Base-by-base conservation (phyloP, 768 basidiomycete genomes). In the Lyophyllum atratum region DNA sequence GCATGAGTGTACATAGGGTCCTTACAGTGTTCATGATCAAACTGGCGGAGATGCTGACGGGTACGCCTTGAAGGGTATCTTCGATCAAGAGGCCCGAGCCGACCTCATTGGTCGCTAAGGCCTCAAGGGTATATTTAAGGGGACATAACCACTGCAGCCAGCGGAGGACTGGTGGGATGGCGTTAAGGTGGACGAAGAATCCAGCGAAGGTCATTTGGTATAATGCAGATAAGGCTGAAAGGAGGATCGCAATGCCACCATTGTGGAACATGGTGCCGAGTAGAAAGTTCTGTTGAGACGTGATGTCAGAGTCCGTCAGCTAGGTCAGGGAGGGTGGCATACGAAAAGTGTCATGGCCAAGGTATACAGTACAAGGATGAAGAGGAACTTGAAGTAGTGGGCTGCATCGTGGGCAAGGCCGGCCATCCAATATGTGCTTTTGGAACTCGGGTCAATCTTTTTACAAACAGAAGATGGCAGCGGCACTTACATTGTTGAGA, bases 81-180 rank as follows among this genome's bases (percentile, higher is more conserved):
- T 83, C 58, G 28, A 97, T 97, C 84, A 87, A 83, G 31, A 97
- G 75, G 2, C 95, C 95, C 4, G 91, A 89, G 37, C 85, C 85
- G 15, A 98, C 93, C 69, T 98, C 95, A 66, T 98, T 98, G 34
- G 97, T 90, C 12, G 88, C 79, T 15, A 97, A 76, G 5, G 95
- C 95, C 67, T 93, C 92, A n/a, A 92, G 76, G 24, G 80, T 77
- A 68, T 85, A 93, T 70, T 93, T 93, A 46, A 94, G 79, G 37
- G 92, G 90, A 52, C 89, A 90, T 55, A 95, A 64, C 89, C 93
- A 98, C 66, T 95, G 89, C 52, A 98, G 76, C 95, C 95, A 98
- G 15, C 95, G 83, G 1, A 98, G 80, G 1, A 95, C 93, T 2
- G 92, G 90, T 3, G 95, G 94, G 56, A 98, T 96, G 57, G 81